phyloP scores from a whole-genome alignment of 208 protist species.

The Leishmania amazonensis region DNA sequence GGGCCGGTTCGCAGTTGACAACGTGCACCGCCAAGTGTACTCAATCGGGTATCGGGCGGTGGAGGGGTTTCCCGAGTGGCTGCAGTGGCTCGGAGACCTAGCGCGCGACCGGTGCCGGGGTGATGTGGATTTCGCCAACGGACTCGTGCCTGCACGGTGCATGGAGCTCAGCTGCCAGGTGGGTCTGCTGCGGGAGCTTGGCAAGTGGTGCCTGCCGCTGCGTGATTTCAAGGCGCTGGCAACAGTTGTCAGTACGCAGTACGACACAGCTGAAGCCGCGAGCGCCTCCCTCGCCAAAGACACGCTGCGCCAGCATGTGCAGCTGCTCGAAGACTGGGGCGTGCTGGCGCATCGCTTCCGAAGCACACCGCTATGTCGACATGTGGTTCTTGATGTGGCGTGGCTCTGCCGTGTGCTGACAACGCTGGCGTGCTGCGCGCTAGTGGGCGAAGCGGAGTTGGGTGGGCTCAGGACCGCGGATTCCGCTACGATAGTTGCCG shows the following conservation, averaged over 20 bases:
- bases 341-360: slow-evolving; percentile 65
- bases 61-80: slow-evolving; percentile 59
- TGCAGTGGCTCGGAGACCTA: slow-evolving; percentile 73
- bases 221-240: slow-evolving; percentile 67
- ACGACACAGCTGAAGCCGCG: slow-evolving; percentile 18
- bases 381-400: slow-evolving; percentile 66
- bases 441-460: slow-evolving; percentile 14
- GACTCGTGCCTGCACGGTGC: slow-evolving; percentile 55
- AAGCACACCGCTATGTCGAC: slow-evolving; percentile 46
- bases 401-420: slow-evolving; percentile 57
- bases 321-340: slow-evolving; percentile 70
- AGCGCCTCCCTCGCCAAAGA: slow-evolving; percentile 16
- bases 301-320: slow-evolving; percentile 66
- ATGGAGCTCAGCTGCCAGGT: slow-evolving; percentile 41
- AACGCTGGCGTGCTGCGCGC: slow-evolving; percentile 30
- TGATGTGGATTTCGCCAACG: slow-evolving; percentile 75
- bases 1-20: slow-evolving; percentile 74
- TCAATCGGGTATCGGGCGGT: slow-evolving; percentile 43
- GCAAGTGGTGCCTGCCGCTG: slow-evolving; percentile 58
- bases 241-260: slow-evolving; percentile 41
- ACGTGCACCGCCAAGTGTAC: slow-evolving; percentile 52
- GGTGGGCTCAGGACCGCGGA: slow-evolving; percentile 2
- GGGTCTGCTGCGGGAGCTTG: slow-evolving; percentile 33
- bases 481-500: slow-evolving; percentile 1
- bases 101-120: slow-evolving; percentile 51